A percentile compares a stretch with the other conserved stretches of the same genome.
These are phyloP conservation scores for Pittosporum tobira DNA, from an alignment of 129 eudicot species.

Conservation along the genomic window DNA sequence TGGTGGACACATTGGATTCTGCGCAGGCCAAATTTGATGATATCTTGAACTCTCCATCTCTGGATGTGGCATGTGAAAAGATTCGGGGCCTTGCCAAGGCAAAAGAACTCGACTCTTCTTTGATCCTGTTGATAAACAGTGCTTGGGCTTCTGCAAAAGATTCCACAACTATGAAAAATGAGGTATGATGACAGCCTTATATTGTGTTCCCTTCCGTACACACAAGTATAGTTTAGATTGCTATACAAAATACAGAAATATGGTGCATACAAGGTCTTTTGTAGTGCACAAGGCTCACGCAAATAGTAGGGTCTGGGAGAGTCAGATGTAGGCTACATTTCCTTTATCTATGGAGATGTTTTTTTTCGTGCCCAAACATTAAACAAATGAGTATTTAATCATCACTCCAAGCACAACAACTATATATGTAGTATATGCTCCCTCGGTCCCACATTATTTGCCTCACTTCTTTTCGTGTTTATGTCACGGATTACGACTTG, in stretches of 20 bases:
- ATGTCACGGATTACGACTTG: no score
- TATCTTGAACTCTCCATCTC: slow-evolving; percentile 70
- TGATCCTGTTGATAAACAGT: slow-evolving; percentile 68
- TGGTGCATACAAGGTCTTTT: no score
- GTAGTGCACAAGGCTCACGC: no score
- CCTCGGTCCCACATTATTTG: no score
- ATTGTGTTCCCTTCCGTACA: not conserved
- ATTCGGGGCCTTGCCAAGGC: slow-evolving; percentile 85
- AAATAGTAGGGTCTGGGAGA: no score
- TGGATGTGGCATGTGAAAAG: slow-evolving; percentile 86
- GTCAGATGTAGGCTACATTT: no score
- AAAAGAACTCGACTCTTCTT: slow-evolving; percentile 89
- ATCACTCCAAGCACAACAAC: no score
- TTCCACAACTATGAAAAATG: slow-evolving; percentile 80
- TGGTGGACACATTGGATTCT: slow-evolving; percentile 65
- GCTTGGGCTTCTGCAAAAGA: slow-evolving; percentile 98
- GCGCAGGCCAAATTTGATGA: slow-evolving; percentile 91
- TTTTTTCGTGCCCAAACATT: no score
- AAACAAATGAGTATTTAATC: no score
- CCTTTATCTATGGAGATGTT: no score
- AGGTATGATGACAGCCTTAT: slow-evolving; percentile 36
- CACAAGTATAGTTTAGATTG: not conserved
- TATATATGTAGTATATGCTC: no score
- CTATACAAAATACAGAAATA: not conserved
- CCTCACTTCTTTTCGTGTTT: no score